phyloP scores from a whole-genome alignment of 1,139 yeast species.

The Taphrina communis region DNA sequence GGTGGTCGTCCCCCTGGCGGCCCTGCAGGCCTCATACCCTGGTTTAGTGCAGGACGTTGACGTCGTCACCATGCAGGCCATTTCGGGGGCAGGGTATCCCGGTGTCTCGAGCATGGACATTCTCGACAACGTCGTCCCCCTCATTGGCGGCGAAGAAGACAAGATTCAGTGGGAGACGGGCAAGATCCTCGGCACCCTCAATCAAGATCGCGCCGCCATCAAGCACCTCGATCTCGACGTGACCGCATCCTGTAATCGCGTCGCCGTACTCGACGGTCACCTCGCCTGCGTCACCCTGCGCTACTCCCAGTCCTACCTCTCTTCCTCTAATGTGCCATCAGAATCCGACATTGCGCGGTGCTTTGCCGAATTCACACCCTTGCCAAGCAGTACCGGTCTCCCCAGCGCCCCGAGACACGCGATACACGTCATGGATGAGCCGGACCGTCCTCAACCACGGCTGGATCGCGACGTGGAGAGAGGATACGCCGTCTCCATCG shows the following conservation, averaged over 20 bases:
- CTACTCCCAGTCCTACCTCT: conserved; percentile 82
- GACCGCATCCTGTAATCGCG: conserved; percentile 96
- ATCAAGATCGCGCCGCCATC: conserved; percentile 56
- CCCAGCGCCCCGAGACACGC: conserved; percentile 92
- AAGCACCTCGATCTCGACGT: conserved; percentile 68
- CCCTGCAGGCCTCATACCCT: conserved; percentile 84
- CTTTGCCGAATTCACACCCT: conserved; percentile 78
- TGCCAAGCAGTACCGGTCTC: conserved; percentile 68
- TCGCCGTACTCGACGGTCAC: conserved; percentile 97
- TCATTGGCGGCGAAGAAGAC: conserved; percentile 95
- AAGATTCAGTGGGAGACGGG: conserved; percentile 98
- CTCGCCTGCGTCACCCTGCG: conserved; percentile 90
- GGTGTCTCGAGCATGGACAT: conserved; percentile 96
- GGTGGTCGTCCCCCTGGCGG: conserved; percentile 93
- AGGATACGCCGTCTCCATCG: conserved; percentile 95
- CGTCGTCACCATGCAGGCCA: conserved; percentile 93
- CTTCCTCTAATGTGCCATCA: conserved; percentile 55
- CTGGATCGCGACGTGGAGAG: conserved; percentile 93
- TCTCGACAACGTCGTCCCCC: conserved; percentile 92
- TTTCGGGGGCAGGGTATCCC: conserved; percentile 98
- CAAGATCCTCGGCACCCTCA: conserved; percentile 77
- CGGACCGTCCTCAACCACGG: conserved; percentile 97
- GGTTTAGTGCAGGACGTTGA: conserved; percentile 79
- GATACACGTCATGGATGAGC: conserved; percentile 87
- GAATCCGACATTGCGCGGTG: conserved; percentile 76